Evolutionary conservation across 192 early-diverging fungal species (phyloP), one percentile per base, ranked within the genome.

Genomic region (Entomortierella chlamydospora): DNA sequence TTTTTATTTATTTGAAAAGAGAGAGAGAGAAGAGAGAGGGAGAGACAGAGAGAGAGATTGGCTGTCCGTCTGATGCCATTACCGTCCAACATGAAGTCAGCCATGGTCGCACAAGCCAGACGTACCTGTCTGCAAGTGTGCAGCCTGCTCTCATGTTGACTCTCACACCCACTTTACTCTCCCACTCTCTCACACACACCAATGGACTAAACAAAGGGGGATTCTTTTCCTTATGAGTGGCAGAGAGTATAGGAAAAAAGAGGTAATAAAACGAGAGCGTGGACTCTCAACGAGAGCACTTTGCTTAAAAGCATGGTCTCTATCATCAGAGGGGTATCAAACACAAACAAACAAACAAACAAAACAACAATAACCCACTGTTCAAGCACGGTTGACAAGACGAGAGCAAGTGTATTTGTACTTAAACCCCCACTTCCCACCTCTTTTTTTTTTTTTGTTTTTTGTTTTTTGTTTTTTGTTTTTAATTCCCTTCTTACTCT

Each of bases 351-450:
- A 54, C 52, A 54, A 30, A 18, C 56, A 34, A 34, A 31, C 5
- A 31, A 31, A 31, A 55, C 11, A 28, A 55, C 4, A 55, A 55
- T 26, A 55, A 55, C 30, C 53, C 15, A 9, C 13, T 41, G 6
- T 55, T 11, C 28, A 29, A 25, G 26, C 53, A 29, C 53, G 55
- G 57, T 37, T 39, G 29, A 59, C 33, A 59, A 18, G 18, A 59
- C 2, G 25, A 30, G 4, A 30, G 25, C 4, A 47, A 47, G 45
- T 11, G 45, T 12, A 47, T 47, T 47, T 3, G 4, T 59, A 59
- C 57, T 42, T 59, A 59, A 59, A 59, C 57, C 57, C 57, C 57
- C n/a, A 6, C 17, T 6, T 26, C n/a, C 57, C 39, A 8, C 2
- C 20, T 42, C 22, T 12, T 59, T 25, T 25, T 25, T 22, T 25